Evolutionary conservation across 805 yeast genomes (phyloP).

Genomic region (Myxozyma udenii): DNA sequence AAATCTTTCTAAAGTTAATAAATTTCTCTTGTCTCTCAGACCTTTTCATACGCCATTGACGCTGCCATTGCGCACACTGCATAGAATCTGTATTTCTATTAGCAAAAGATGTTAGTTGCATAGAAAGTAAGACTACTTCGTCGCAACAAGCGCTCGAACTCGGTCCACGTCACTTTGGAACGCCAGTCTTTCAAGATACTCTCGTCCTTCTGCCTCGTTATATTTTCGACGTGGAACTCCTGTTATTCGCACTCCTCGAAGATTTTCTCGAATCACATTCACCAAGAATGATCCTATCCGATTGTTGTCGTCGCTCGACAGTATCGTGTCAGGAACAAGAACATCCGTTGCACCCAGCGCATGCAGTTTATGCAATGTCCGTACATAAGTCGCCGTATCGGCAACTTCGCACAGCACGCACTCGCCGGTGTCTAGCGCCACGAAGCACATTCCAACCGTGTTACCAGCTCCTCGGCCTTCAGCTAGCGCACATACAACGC

Average conservation of each 20-base stretch:
- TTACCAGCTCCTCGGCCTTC: slow-evolving; percentile 34
- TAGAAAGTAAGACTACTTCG: slow-evolving; percentile 28
- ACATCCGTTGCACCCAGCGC: slow-evolving; percentile 38
- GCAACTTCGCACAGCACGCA: slow-evolving; percentile 39
- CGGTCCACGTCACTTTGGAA: slow-evolving; percentile 32
- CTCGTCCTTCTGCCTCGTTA: slow-evolving; percentile 34
- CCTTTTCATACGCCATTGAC: not conserved
- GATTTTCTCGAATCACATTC: slow-evolving; percentile 39
- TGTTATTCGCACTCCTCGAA: slow-evolving; percentile 34
- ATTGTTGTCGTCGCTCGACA: not conserved
- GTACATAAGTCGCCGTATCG: slow-evolving; percentile 48
- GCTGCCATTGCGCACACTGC: slow-evolving; percentile 38
- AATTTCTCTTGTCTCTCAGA: not conserved
- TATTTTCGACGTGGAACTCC: slow-evolving; percentile 36
- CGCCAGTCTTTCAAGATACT: slow-evolving; percentile 22
- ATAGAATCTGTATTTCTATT: slow-evolving; percentile 25
- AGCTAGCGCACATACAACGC: slow-evolving; percentile 30
- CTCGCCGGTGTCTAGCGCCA: slow-evolving; percentile 42
- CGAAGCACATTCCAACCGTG: slow-evolving; percentile 43
- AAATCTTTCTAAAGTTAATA: slow-evolving; percentile 27
- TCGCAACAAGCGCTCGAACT: slow-evolving; percentile 34
- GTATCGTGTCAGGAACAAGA: slow-evolving; percentile 3
- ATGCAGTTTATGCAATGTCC: slow-evolving; percentile 45
- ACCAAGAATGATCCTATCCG: not conserved
- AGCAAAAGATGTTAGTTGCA: not conserved